phyloP scores from a whole-genome alignment of 208 protist species.

The Leishmania braziliensis region DNA sequence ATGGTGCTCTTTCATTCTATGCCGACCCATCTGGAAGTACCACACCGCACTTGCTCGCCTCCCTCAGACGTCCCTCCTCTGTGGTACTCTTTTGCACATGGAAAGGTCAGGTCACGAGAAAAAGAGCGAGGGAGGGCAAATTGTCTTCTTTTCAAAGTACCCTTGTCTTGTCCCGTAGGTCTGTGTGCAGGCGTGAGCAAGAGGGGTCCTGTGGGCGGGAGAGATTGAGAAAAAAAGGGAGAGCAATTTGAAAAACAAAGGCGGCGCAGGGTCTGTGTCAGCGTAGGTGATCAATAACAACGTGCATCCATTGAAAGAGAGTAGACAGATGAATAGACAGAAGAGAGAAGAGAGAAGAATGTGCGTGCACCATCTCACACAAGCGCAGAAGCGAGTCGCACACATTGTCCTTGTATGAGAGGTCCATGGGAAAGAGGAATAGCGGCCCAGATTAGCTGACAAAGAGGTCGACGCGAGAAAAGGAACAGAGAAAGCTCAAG shows the following conservation, averaged over 20 bases:
- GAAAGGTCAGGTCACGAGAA: not conserved
- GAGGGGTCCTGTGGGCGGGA: not conserved
- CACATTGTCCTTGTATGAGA: not conserved
- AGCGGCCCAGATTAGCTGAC: not conserved
- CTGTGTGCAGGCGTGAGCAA: not conserved
- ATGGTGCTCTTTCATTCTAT: not conserved
- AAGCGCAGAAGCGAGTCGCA: not conserved
- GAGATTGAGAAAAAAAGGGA: not conserved
- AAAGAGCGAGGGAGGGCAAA: not conserved
- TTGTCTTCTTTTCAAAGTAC: not conserved
- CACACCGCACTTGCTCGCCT: not conserved
- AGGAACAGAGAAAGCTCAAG: conserved; percentile 12
- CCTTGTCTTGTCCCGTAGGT: not conserved
- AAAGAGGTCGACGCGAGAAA: not conserved
- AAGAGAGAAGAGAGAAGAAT: not conserved
- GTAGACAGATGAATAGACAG: not conserved
- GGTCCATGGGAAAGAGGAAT: not conserved
- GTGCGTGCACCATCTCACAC: not conserved
- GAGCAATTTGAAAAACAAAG: not conserved
- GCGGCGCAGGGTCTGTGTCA: not conserved
- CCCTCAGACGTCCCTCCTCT: not conserved
- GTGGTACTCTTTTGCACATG: not conserved
- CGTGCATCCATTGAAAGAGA: not conserved
- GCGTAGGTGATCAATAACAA: not conserved
- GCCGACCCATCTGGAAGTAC: not conserved